Base-by-base conservation (phyloP, 202 grass and related monocot genomes). In the Cymbopogon flexuosus region DNA sequence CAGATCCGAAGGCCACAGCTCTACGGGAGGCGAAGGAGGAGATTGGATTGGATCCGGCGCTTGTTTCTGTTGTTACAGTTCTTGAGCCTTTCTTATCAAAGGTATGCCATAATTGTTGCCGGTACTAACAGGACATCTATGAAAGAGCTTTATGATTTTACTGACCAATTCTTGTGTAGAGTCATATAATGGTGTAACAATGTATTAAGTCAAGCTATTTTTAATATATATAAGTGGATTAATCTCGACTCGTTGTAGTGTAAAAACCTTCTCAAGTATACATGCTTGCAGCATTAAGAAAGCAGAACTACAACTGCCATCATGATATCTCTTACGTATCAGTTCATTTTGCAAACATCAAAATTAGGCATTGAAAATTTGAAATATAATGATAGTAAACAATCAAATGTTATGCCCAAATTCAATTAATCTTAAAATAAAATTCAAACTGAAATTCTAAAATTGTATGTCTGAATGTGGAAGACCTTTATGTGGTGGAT, bases 61-160 rank as follows among this genome's bases (percentile, higher is more conserved):
- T 97, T 12, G 94, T 97, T 1, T 88, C 83, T 40, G 45, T 93
- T 16, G 83, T 97, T 10, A 62, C 91, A 16, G 84, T 92, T 85
- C 91, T 97, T 60, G 87, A 97, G 62, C 91, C 94, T 5, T 80
- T 97, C 81, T 59, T 93, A 14, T 93, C 94, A 68, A 97, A 93
- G 87, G 94, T 97, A 85, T 18, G 27, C 21, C 24, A 70, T 18
- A 66, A 15, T 64, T 57, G 5, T 68, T 54, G 16, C n/a, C 22
- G 16, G 33, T n/a, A 76, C 4, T 3, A 35, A 30, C 18, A n/a
- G 1, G 8, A 65, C 70, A 57, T 35, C 6, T 63, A 42, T 22
- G 30, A 16, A 63, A n/a, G 10, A 70, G 15, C 1, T 63, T 21
- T 62, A 46, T 34, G 11, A 52, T 59, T 51, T 81, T 71, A 72